phyloP scores from a whole-genome alignment of 2,329 filamentous ascomycete species.

The Aspergillus japonicus region DNA sequence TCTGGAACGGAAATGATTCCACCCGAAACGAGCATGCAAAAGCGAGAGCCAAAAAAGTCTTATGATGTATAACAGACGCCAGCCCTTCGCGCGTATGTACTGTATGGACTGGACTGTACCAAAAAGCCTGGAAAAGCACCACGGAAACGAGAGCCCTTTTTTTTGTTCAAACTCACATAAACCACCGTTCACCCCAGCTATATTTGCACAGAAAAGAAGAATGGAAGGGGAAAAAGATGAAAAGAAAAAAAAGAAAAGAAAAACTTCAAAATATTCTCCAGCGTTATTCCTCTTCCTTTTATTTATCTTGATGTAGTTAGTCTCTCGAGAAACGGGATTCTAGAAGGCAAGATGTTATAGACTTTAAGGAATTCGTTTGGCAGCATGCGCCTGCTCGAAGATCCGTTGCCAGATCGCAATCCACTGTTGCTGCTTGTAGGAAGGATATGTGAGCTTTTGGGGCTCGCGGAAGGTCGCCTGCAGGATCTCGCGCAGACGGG shows the following conservation, averaged over 20 bases:
- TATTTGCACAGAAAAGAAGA: too few relatives aligned
- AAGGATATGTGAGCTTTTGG: slow-evolving; percentile 32
- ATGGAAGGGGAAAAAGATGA: not conserved
- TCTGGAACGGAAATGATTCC: too few relatives aligned
- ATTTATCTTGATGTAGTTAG: too few relatives aligned
- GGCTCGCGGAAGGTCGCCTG: slow-evolving; percentile 61
- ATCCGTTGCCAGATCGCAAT: slow-evolving; percentile 71
- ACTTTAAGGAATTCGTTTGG: slow-evolving; percentile 14
- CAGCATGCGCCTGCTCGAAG: slow-evolving; percentile 47
- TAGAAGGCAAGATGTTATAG: slow-evolving; percentile 2
- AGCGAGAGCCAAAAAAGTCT: not conserved
- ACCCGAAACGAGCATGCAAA: not conserved
- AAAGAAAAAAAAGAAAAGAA: not conserved
- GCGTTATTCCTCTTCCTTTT: too few relatives aligned
- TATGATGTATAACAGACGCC: not conserved
- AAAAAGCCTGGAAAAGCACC: not conserved
- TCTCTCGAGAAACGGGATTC: not conserved
- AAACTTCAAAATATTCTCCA: not conserved
- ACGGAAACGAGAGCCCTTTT: not conserved
- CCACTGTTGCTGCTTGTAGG: slow-evolving; percentile 70
- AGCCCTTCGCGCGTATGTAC: not conserved
- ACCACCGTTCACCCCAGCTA: not conserved
- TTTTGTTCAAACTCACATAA: not conserved
- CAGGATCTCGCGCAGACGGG: slow-evolving; percentile 72
- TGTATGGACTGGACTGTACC: not conserved